Evolutionary conservation across 495 filamentous ascomycete species (phyloP).

Genomic region (Elasticomyces elasticus): DNA sequence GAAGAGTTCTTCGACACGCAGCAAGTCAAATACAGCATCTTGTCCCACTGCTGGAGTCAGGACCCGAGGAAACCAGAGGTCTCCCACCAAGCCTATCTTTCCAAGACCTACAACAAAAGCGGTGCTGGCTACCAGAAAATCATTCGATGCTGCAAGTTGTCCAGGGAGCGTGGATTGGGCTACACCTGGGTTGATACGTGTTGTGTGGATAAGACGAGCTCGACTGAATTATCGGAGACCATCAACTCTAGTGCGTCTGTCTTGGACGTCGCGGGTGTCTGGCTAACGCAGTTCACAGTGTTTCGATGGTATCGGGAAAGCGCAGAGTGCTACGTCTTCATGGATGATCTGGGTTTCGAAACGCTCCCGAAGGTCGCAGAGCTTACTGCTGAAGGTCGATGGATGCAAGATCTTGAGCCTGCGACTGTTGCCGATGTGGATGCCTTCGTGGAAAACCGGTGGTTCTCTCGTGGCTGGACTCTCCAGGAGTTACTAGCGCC

Average conservation of each 20-base stretch:
- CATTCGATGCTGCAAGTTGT: not conserved
- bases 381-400: not conserved
- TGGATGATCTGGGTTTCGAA: not conserved
- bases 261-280: too few relatives aligned
- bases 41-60: conserved; percentile 15
- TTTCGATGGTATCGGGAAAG: conserved; percentile 6
- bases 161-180: not conserved
- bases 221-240: conserved; percentile 13
- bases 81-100: not conserved
- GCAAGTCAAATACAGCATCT: conserved; percentile 11
- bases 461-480: conserved; percentile 18
- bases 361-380: not conserved
- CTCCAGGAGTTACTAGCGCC: conserved; percentile 17
- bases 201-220: conserved; percentile 14
- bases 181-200: conserved; percentile 15
- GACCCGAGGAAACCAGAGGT: not conserved
- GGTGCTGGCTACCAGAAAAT: not conserved
- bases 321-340: conserved; percentile 11
- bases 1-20: not conserved
- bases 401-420: not conserved
- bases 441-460: not conserved
- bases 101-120: not conserved
- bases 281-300: too few relatives aligned
- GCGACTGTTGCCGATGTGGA: not conserved
- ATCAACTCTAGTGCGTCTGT: conserved; percentile 21